Base-by-base conservation (phyloP, 495 filamentous ascomycete species). In the Recurvomyces mirabilis region DNA sequence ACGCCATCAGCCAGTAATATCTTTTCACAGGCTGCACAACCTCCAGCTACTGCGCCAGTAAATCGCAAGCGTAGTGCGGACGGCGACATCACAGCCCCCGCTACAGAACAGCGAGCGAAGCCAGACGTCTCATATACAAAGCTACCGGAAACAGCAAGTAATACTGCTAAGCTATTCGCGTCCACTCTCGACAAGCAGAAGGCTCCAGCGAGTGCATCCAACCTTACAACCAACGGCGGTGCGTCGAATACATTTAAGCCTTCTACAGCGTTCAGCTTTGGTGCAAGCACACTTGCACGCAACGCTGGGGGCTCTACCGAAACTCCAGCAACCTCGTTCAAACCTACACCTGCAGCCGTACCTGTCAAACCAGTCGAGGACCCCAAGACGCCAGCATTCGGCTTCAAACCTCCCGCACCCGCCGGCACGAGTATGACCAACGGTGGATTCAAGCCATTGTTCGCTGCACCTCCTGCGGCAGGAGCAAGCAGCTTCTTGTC, bases 171-270 rank as follows among this genome's bases (percentile, higher is more conserved):
- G 36, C 18, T 53, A 3, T 53, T 53, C 32, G 47, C 47, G 10
- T 49, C 51, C 14, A 49, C 51, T 3, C 40, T 53, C 19, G 46
- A 53, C 28, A 53, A 49, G 40, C 6, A 46, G 2, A 22, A 46
- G 14, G 9, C 30, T 21, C 17, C 29, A 22, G 17, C 22, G 2
- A 38, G 30, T 13, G 43, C 32, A 5, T 9, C 22, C 2, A 23
- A 46, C n/a, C 43, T 38, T 21, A 37, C 29, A 11, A 34, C 43
- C 1, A 34, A 25, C 1, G 38, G 38, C 23, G 43, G 38, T 17
- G 43, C 41, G 24, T 13, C 17, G 4, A 44, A 13, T 3, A 22
- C 19, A 31, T 42, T 42, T 20, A 37, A 37, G 34, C 34, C 34
- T 20, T 37, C 34, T 2, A 37, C 34, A 6, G 22, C 3, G 34